phyloP scores from a whole-genome alignment of 768 basidiomycete genomes.

The Mycena filopes region DNA sequence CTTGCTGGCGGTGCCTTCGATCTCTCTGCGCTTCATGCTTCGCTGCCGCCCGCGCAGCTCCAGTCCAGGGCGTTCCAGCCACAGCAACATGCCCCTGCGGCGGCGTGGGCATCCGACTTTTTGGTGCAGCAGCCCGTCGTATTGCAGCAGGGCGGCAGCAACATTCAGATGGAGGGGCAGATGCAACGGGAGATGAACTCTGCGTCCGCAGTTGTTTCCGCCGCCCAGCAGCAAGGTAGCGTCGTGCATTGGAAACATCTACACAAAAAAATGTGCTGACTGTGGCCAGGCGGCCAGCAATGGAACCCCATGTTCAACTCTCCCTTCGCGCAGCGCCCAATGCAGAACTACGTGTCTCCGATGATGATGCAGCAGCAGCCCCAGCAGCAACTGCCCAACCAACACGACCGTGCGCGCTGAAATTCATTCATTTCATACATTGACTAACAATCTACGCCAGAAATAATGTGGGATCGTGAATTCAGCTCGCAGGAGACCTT shows the following conservation, averaged over 20 bases:
- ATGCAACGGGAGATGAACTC: conserved; percentile 26
- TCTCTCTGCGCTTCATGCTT: conserved; percentile 61
- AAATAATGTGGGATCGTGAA: conserved; percentile 70
- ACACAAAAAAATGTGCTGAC: too few species aligned
- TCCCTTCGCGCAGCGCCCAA: conserved; percentile 51
- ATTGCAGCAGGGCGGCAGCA: conserved; percentile 10
- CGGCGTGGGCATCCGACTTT: conserved; percentile 75
- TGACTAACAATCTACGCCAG: conserved; percentile 37
- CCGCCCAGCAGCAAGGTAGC: conserved; percentile 18
- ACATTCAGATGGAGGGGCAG: conserved; percentile 18
- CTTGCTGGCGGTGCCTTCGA: conserved; percentile 62
- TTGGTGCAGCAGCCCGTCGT: conserved; percentile 41
- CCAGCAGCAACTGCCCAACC: conserved; percentile 40
- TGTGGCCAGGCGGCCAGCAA: conserved; percentile 46
- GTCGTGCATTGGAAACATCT: background rate
- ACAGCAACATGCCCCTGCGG: conserved; percentile 36
- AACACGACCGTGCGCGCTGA: conserved; percentile 59
- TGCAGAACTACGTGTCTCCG: conserved; percentile 43
- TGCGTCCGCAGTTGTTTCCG: conserved; percentile 2
- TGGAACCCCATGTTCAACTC: conserved; percentile 51
- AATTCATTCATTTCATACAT: background rate
- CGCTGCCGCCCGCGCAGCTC: conserved; percentile 49
- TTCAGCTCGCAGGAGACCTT: conserved; percentile 67
- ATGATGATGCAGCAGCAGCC: conserved; percentile 31
- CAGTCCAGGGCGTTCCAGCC: conserved; percentile 24